Base-by-base conservation (phyloP, 345 rosid genomes). In the Salix purpurea region DNA sequence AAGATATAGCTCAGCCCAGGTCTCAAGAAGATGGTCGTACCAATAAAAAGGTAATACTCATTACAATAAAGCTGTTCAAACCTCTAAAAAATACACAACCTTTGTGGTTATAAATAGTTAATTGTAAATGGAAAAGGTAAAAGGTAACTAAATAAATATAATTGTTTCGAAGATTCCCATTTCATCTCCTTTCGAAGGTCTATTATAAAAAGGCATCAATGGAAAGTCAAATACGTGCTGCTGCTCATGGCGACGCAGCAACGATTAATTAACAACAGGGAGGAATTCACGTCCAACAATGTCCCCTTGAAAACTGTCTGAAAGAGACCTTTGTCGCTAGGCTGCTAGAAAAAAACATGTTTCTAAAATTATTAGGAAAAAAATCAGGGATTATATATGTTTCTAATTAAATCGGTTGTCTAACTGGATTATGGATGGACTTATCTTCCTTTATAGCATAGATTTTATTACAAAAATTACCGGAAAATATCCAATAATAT, bases 21-120 rank as follows among this genome's bases (percentile, higher is more conserved):
- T 64, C 85, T 82, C 89, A 76, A 80, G 84, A 82, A 77, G 83
- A 79, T 73, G 84, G 85, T 79, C 78, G 48, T 85, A 28, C 84
- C 87, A 73, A 83, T 67, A 81, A 81, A 83, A 87, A 81, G 90
- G 78, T 16, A 0, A 23, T 77, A 69, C 81, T 82, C 82, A 60
- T 83, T 74, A 65, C 80, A 54, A 82, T 76, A 70, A 78, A 82
- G 54, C 32, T 52, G 26, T 19, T 46, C 12, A 16, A 21, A 44
- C 50, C 16, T 13, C 34, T 71, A 9, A 32, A 8, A 19, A 24
- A 48, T 15, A 11, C 36, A 14, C 60, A 61, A 44, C 69, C 67
- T 76, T 76, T 44, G 71, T 66, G 79, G 39, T 18, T 13, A 12
- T 40, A 44, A 44, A 44, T 44, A 44, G 1, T 44, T 44, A 13